Evolutionary conservation across 208 protist species (phyloP), one percentile per base, ranked within the genome.

Genomic region (Leishmania arabica): DNA sequence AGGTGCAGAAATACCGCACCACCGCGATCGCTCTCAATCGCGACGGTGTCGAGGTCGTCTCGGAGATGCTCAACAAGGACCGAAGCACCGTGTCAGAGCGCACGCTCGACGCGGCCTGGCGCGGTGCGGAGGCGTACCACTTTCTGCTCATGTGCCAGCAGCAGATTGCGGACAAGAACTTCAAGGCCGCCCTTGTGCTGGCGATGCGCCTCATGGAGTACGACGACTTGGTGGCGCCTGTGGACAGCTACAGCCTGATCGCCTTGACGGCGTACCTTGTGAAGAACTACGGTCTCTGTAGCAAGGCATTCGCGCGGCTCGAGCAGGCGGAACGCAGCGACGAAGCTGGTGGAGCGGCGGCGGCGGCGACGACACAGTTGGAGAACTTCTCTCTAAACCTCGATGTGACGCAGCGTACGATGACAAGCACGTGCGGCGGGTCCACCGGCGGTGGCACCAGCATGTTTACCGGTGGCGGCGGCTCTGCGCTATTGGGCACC

Each of bases 51-150:
- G 83, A 92, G 65, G 93, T 90, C 19, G 93, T 97, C 51, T 84
- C 96, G 66, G 91, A 90, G 56, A 85, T 98, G 76, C 86, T 98
- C 54, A 77, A 86, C 64, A 90, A 89, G n/a, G 97, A 98, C 77
- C 75, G 82, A 49, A 90, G 86, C 51, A 83, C 91, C 45, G 92
- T 88, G 71, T 83, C 88, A 49, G 93, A 97, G 84, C 90, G 93
- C 72, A 89, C 89, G 42, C 86, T 98, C 21, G 95, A 98, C 80
- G 92, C 92, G 27, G 91, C 96, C 19, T 99, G 98, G 97, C 90
- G 93, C 66, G 96, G 96, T 21, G 98, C 98, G 7, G 97, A 99
- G 89, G 98, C 98, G 24, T 99, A 96, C 86, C 98, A 99, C 87
- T 99, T 97, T 80, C 97, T 98, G 60, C 85, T 99, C 17, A 88